phyloP scores from a whole-genome alignment of 768 basidiomycete species.

The Boletus eberwhitei region DNA sequence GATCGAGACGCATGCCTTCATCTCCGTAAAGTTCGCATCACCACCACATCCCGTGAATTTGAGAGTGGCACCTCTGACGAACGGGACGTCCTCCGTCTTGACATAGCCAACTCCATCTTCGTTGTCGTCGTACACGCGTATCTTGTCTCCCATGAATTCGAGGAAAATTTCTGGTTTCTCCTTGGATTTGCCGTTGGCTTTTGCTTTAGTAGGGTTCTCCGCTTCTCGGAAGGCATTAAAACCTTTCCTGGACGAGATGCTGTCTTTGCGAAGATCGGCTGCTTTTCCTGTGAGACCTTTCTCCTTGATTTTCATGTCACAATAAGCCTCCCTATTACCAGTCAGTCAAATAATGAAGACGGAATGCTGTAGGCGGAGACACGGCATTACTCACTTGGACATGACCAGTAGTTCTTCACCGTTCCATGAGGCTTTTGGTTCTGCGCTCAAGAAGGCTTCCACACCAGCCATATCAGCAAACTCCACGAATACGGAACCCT shows the following conservation, averaged over 20 bases:
- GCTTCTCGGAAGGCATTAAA: slow-evolving; percentile 83
- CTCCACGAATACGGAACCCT: slow-evolving; percentile 94
- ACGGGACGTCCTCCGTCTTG: slow-evolving; percentile 41
- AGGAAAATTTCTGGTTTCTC: slow-evolving; percentile 61
- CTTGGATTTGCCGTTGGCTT: slow-evolving; percentile 34
- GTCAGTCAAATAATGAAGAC: neutral
- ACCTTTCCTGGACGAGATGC: slow-evolving; percentile 47
- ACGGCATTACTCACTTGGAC: slow-evolving; percentile 64
- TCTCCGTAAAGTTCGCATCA: slow-evolving; percentile 60
- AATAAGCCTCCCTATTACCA: slow-evolving; percentile 69
- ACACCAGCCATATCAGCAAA: slow-evolving; percentile 69
- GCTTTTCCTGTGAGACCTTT: slow-evolving; percentile 81
- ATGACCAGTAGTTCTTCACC: slow-evolving; percentile 75
- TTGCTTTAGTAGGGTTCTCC: slow-evolving; percentile 38
- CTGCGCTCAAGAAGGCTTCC: slow-evolving; percentile 72
- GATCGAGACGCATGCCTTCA: slow-evolving; percentile 38
- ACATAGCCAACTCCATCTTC: slow-evolving; percentile 49
- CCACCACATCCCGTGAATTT: slow-evolving; percentile 51
- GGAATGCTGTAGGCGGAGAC: neutral
- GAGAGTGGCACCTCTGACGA: slow-evolving; percentile 43
- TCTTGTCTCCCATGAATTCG: slow-evolving; percentile 69
- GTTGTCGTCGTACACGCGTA: slow-evolving; percentile 53
- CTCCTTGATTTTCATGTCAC: slow-evolving; percentile 94
- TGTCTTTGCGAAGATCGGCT: slow-evolving; percentile 56
- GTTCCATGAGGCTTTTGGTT: slow-evolving; percentile 79